Base-by-base conservation (phyloP, 2,329 filamentous ascomycete genomes). In the Microcyclospora pomicola region DNA sequence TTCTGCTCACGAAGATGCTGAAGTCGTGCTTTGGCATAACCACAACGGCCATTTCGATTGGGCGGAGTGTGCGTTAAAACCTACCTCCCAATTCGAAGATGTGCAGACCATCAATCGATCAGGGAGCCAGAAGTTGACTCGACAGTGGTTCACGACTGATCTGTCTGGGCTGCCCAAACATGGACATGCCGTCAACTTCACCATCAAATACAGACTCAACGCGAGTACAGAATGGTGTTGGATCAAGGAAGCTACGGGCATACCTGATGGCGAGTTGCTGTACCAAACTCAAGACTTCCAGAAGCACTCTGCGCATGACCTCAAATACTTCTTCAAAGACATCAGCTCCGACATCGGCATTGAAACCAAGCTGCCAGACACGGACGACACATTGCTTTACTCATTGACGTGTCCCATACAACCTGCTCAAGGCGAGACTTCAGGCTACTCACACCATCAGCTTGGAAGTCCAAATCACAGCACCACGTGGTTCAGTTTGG, bases 401-500 rank as follows among this genome's bases (percentile, higher is more conserved):
- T 71, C 69, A n/a, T 58, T 87, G 14, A 68, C 72, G 16, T 63
- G 70, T 10, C 59, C 64, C 0, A 69, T 82, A 2, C 57, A 63
- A 28, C 62, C 72, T 4, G 75, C 77, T 1, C 61, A 70, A 14
- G 72, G 68, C 1, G 66, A 74, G 30, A 56, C 66, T 3, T 81
- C 84, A 3, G 66, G 71, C 0, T 67, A 69, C 38, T 70, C 67
- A 24, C 63, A 69, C 34, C 56, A 77, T 24, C 59, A 64, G 2
- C 60, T 92, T 1, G 84, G 84, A 1, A 61, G 63, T 1, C 80
- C 82, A 0, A 78, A 71, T 50, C 71, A 72, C 31, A 60, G 73
- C 36, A 70, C 71, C 53, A 78, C 81, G 49, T 93, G 85, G 76
- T 88, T 94, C 55, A 76, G 83, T 6, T 62, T 94, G 10, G 77